Conservation (phyloP, 2,329 filamentous ascomycete species). For the Didymella pinodella region DNA sequence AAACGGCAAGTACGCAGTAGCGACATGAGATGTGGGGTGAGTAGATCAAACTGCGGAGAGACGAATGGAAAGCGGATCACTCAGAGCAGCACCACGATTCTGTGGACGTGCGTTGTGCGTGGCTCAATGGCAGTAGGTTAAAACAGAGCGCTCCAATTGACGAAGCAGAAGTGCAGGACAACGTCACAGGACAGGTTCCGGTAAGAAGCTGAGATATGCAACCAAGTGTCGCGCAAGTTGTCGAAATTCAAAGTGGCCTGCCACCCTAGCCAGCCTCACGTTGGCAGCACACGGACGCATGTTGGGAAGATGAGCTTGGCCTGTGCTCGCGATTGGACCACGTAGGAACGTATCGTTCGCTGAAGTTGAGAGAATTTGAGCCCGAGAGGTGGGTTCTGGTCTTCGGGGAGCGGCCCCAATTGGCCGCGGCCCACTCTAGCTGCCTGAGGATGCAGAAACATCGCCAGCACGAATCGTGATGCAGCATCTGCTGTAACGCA, state of each 20-base stretch:
- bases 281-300: constrained; percentile 38
- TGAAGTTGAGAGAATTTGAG: constrained; percentile 39
- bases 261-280: constrained; percentile 46
- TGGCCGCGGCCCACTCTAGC: constrained; percentile 36
- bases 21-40: constrained; percentile 48
- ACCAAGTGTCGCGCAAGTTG: constrained; percentile 36
- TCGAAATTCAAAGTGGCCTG: constrained; percentile 39
- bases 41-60: constrained; percentile 44
- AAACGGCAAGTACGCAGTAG: constrained; percentile 41
- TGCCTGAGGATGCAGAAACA: constrained; percentile 35
- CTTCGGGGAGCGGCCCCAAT: constrained; percentile 33
- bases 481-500: constrained; percentile 36
- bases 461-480: constrained; percentile 35
- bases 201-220: constrained; percentile 28
- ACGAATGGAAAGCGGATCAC: constrained; percentile 43
- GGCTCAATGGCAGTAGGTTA: constrained; percentile 39
- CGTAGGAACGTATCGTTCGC: constrained; percentile 43
- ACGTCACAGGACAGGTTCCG: constrained; percentile 44
- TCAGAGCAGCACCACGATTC: constrained; percentile 36
- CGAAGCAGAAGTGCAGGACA: constrained; percentile 41
- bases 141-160: constrained; percentile 36
- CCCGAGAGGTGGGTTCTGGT: constrained; percentile 40
- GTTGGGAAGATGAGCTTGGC: constrained; percentile 37
- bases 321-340: constrained; percentile 47
- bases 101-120: constrained; percentile 40